A percentile compares a stretch with the other conserved stretches of the same genome.
phyloP scores from a whole-genome alignment of 2,329 filamentous ascomycete genomes.

The Fonsecaea pugnacius region DNA sequence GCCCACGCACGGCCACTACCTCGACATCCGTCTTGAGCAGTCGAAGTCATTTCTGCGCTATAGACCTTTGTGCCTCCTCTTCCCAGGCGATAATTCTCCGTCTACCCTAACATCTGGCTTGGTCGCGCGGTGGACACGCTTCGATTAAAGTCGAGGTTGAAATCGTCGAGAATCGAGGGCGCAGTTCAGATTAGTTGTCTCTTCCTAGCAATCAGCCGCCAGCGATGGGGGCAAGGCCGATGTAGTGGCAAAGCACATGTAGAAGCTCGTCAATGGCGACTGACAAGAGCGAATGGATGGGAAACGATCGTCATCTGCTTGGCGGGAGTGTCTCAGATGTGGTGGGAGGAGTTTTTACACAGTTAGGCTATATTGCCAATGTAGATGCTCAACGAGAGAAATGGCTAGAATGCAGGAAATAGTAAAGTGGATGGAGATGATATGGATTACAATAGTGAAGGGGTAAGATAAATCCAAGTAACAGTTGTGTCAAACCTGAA shows the following conservation, averaged over 20 bases:
- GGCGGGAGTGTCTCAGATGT: conserved; percentile 15
- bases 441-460: not conserved
- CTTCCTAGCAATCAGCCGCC: not conserved
- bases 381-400: conserved; percentile 1
- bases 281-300: not conserved
- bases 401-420: not conserved
- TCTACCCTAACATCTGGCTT: conserved; percentile 10
- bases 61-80: conserved; percentile 16
- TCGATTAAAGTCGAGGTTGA: conserved; percentile 1
- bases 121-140: not conserved
- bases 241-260: conserved; percentile 2
- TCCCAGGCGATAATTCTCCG: not conserved
- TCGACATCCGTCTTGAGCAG: not conserved
- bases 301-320: conserved; percentile 4
- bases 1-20: not conserved
- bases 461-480: not conserved
- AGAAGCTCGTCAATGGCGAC: conserved; percentile 7
- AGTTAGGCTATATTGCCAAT: not conserved
- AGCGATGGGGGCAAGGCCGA: not conserved
- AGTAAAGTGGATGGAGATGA: not conserved
- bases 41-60: conserved; percentile 9
- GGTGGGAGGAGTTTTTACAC: not conserved
- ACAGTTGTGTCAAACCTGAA: not conserved
- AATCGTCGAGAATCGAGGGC: not conserved
- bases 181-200: not conserved